A percentile compares a stretch with the other conserved stretches of the same genome.
phyloP scores from a whole-genome alignment of 2,329 filamentous ascomycete genomes.

The Dothistroma pini region DNA sequence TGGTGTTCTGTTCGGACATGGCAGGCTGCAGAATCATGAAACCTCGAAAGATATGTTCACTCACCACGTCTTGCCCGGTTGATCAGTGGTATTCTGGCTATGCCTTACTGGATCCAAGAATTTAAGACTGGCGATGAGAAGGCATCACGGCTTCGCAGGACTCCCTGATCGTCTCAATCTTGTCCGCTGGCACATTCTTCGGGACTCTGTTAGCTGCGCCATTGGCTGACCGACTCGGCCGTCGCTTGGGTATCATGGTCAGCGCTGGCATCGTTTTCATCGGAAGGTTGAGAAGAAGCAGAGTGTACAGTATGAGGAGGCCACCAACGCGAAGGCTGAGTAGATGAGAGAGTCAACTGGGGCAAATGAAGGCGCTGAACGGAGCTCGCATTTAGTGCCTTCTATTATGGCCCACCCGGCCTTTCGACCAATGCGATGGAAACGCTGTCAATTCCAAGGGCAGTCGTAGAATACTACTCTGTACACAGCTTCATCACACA shows the following conservation, averaged over 20 bases:
- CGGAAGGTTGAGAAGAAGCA: too few relatives aligned
- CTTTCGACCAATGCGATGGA: too few relatives aligned
- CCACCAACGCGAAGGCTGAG: too few relatives aligned
- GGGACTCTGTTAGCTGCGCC: conserved; percentile 70
- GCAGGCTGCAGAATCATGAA: conserved; percentile 10
- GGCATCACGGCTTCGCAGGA: conserved; percentile 53
- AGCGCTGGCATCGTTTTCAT: conserved; percentile 61
- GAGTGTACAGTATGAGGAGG: too few relatives aligned
- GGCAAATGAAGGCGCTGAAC: too few relatives aligned
- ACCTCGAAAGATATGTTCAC: background rate
- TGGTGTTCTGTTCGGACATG: conserved; percentile 33
- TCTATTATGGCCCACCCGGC: too few relatives aligned
- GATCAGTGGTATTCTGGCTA: conserved; percentile 44
- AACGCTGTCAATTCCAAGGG: too few relatives aligned
- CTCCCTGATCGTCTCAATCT: conserved; percentile 73
- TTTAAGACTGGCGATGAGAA: conserved; percentile 32
- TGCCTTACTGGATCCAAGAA: conserved; percentile 21
- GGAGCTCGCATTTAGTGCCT: too few relatives aligned
- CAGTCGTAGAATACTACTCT: too few relatives aligned
- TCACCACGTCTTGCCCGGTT: conserved; percentile 8
- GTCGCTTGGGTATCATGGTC: conserved; percentile 65
- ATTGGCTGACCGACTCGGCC: conserved; percentile 65
- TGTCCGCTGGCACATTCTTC: conserved; percentile 75
- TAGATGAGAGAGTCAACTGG: too few relatives aligned
- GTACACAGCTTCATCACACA: too few relatives aligned